A percentile compares a stretch with the other conserved stretches of the same genome.
Conservation (phyloP, 495 filamentous ascomycete genomes). For the Ascodesmis nigricans region DNA sequence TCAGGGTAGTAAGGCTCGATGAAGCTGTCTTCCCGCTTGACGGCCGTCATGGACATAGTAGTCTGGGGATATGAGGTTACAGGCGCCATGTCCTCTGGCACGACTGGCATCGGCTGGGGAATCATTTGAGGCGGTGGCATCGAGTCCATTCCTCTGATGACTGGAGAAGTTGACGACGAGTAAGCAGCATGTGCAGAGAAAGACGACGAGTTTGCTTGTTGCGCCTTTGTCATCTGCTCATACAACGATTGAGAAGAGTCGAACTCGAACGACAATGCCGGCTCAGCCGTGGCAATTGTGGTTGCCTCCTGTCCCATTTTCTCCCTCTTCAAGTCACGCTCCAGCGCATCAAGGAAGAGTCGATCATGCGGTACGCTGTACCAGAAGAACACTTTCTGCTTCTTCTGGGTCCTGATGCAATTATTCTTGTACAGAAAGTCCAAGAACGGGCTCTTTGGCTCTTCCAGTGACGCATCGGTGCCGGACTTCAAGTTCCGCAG, state of each 20-base stretch:
- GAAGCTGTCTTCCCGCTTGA: slow-evolving; percentile 19
- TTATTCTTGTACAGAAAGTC: slow-evolving; percentile 99
- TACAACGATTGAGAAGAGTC: slow-evolving; percentile 97
- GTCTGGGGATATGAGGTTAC: slow-evolving; percentile 54
- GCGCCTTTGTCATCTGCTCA: slow-evolving; percentile 97
- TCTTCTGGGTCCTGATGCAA: slow-evolving; percentile 98
- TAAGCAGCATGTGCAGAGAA: slow-evolving; percentile 75
- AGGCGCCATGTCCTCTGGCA: slow-evolving; percentile 56
- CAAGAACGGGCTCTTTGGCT: slow-evolving; percentile 93
- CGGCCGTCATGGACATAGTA: slow-evolving; percentile 26
- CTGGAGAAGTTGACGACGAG: slow-evolving; percentile 39
- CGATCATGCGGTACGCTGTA: slow-evolving; percentile 97
- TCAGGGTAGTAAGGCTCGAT: slow-evolving; percentile 19
- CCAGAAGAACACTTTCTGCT: slow-evolving; percentile 99
- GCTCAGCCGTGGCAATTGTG: slow-evolving; percentile 86
- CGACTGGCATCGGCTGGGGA: slow-evolving; percentile 50
- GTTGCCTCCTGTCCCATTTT: slow-evolving; percentile 98
- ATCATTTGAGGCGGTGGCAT: slow-evolving; percentile 54
- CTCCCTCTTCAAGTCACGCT: slow-evolving; percentile 92
- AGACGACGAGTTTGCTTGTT: slow-evolving; percentile 92
- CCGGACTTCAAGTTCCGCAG: slow-evolving; percentile 94
- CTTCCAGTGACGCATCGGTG: slow-evolving; percentile 95
- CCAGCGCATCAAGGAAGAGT: slow-evolving; percentile 88
- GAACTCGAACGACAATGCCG: slow-evolving; percentile 92
- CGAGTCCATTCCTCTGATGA: slow-evolving; percentile 66